Conservation (phyloP, 169 alveolate species). For the Perkinsus marinus region DNA sequence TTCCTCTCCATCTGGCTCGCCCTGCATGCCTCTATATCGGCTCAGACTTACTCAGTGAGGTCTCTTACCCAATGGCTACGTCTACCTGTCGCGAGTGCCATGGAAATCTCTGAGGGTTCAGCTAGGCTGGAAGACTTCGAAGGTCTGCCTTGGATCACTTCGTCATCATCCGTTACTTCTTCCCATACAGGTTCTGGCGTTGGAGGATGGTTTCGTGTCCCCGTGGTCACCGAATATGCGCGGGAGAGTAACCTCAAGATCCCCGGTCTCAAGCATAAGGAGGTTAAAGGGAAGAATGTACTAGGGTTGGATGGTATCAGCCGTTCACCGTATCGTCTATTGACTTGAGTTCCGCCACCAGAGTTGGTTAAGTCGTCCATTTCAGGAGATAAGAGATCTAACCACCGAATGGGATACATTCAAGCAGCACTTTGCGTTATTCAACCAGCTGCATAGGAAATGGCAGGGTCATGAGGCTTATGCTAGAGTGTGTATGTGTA, state of each 20-base stretch:
- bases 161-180: background rate
- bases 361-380: no score
- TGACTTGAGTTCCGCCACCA: no score
- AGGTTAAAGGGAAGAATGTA: background rate
- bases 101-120: background rate
- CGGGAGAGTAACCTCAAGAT: background rate
- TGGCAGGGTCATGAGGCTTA: constrained; percentile 28
- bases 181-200: background rate
- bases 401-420: background rate
- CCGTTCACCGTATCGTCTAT: no score
- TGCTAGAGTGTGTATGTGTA: constrained; percentile 18
- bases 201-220: background rate
- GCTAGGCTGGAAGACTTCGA: background rate
- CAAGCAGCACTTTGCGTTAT: background rate
- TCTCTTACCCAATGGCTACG: constrained; percentile 1
- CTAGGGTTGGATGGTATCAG: no score
- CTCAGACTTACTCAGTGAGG: constrained; percentile 4
- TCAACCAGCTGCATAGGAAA: constrained; percentile 6
- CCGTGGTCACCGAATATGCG: background rate
- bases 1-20: constrained; percentile 3
- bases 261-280: background rate
- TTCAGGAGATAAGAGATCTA: background rate
- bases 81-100: background rate
- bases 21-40: constrained; percentile 3
- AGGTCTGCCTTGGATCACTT: background rate